Percentiles rank a stretch among this genome's conserved stretches.
Conservation (phyloP, 495 filamentous ascomycete species). For the Hypoxylon perforatum region DNA sequence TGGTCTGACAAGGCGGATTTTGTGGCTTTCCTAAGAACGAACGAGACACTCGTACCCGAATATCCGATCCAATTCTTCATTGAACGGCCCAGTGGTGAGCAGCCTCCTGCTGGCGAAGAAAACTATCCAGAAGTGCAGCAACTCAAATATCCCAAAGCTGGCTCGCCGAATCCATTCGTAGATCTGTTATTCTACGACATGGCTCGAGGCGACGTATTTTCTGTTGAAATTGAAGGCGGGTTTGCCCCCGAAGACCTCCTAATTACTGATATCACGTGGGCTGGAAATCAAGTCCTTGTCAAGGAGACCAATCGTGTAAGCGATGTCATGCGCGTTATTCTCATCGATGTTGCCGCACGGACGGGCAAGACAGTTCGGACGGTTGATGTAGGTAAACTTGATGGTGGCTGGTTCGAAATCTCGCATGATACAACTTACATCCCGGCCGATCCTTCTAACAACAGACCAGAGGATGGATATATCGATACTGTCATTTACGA, state of each 20-base stretch:
- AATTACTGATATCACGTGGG: conserved; percentile 95
- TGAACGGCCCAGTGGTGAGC: conserved; percentile 81
- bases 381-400: conserved; percentile 79
- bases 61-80: conserved; percentile 96
- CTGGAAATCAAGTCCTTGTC: conserved; percentile 81
- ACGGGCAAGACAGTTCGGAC: conserved; percentile 83
- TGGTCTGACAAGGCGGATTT: conserved; percentile 90
- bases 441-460: conserved; percentile 82
- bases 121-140: conserved; percentile 88
- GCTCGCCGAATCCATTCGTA: conserved; percentile 91
- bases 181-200: conserved; percentile 90
- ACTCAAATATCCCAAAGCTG: conserved; percentile 98
- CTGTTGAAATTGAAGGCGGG: conserved; percentile 78
- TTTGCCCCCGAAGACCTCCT: conserved; percentile 85
- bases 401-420: conserved; percentile 98
- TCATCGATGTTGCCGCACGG: conserved; percentile 81
- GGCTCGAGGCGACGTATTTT: conserved; percentile 79
- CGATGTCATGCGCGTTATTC: conserved; percentile 84
- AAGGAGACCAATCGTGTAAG: conserved; percentile 95
- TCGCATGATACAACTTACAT: conserved; percentile 87
- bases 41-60: conserved; percentile 90
- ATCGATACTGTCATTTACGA: conserved; percentile 90
- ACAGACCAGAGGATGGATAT: conserved; percentile 85
- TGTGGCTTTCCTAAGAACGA: conserved; percentile 89
- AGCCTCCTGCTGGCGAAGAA: conserved; percentile 78